Base-by-base conservation (phyloP, 2,329 filamentous ascomycete species). In the Fusarium tjaetaba region DNA sequence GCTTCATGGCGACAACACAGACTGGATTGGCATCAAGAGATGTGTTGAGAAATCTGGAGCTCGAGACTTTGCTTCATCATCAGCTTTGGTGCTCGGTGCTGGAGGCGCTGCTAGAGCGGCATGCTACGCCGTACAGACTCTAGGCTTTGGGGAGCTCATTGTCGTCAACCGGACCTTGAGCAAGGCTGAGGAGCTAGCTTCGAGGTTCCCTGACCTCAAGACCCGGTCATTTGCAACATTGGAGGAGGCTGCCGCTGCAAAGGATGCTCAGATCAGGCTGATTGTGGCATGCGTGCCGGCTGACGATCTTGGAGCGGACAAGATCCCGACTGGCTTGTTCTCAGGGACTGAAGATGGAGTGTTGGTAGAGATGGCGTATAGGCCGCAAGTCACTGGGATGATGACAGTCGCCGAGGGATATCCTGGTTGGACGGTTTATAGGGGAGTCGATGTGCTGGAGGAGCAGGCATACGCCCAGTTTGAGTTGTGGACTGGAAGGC, bases 401-500 rank as follows among this genome's bases (percentile, higher is more conserved):
- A 68, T 68, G 63, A 53, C 7, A 15, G 39, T 46, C 0, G 46
- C 63, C 6, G 46, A 16, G 8, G 7, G 11, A 7, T 5, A 15
- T 6, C 1, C 22, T 1, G 18, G 18, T 0, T 68, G 63, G 65
- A 68, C 38, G 3, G 34, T 68, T 1, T 68, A 53, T 1, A 28
- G 39, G 4, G 63, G 65, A 1, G 24, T 68, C 8, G 36, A 68
- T 28, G 39, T 68, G 0, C 5, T 68, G 5, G 65, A 68, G 3
- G 53, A 68, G 22, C 63, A 68, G 18, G 65, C 45, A 2, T 68
- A 68, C n/a, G 53, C 41, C 0, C 65, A 68, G 24, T 68, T 61
- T 9, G 45, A 68, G 16, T 5, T 68, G 5, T 68, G 63, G 63
- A 61, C 46, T 14, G 36, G 41, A 24, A 16, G 5, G 16, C 14